These are phyloP conservation scores for Phlegmacium glaucopus DNA, from an alignment of 768 basidiomycete species.

Conservation along the genomic window DNA sequence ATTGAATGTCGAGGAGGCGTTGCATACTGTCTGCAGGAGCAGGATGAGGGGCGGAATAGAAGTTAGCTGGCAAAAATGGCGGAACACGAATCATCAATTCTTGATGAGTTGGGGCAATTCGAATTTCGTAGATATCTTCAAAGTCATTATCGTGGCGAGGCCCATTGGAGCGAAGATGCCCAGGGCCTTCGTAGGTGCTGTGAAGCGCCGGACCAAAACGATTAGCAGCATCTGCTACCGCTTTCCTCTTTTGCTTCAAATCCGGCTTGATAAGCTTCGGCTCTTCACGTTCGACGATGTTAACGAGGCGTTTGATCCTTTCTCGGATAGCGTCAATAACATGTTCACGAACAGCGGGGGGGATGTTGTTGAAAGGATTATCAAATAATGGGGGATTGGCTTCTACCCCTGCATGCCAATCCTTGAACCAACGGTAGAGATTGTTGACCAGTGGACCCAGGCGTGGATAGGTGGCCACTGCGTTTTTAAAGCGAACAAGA, in stretches of 20 bases:
- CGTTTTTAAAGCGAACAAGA: constrained; percentile 57
- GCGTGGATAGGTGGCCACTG: constrained; percentile 41
- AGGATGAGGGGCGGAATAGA: constrained; percentile 61
- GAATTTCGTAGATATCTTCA: constrained; percentile 50
- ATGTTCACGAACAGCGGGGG: constrained; percentile 31
- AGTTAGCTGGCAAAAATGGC: constrained; percentile 62
- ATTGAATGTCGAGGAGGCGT: constrained; percentile 68
- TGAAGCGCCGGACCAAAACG: constrained; percentile 37
- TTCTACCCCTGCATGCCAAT: constrained; percentile 43
- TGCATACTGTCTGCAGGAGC: constrained; percentile 57
- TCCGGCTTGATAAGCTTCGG: constrained; percentile 26
- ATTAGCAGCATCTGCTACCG: constrained; percentile 11
- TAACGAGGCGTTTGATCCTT: constrained; percentile 30
- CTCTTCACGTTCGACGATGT: constrained; percentile 52
- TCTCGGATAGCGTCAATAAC: constrained; percentile 33
- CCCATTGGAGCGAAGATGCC: constrained; percentile 42
- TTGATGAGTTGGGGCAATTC: constrained; percentile 66
- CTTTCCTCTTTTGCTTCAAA: constrained; percentile 9
- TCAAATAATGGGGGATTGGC: constrained; percentile 39
- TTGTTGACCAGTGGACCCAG: constrained; percentile 38
- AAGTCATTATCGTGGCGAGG: constrained; percentile 70
- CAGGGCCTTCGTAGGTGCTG: constrained; percentile 52
- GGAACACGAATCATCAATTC: constrained; percentile 49
- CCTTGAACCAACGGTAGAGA: constrained; percentile 41
- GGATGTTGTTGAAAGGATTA: constrained; percentile 33